Conservation (phyloP, 352 stramenopile genomes). For the Thalassiosira livingstoniorum region DNA sequence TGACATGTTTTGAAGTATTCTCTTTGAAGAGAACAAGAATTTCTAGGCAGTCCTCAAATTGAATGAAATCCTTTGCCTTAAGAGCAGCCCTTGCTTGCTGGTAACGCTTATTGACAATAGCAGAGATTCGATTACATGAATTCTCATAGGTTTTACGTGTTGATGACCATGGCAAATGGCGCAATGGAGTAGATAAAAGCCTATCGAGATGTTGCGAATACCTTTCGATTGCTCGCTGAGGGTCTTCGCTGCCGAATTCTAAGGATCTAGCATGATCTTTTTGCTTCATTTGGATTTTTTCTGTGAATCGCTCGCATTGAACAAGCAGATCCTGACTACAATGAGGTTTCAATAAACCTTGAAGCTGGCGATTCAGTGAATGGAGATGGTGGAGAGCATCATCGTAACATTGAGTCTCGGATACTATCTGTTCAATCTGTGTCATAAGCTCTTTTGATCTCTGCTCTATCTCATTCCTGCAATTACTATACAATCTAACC, state of each 20-base stretch:
- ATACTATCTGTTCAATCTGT: conserved; percentile 14
- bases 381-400: conserved; percentile 54
- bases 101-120: conserved; percentile 34
- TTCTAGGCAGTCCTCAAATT: conserved; percentile 59
- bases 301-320: conserved; percentile 45
- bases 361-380: conserved; percentile 45
- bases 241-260: conserved; percentile 51
- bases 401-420: conserved; percentile 50
- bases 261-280: conserved; percentile 47
- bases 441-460: conserved; percentile 22
- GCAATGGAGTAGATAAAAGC: too few relatives aligned
- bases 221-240: too few relatives aligned
- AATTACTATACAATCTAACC: conserved; percentile 28
- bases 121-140: conserved; percentile 19
- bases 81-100: conserved; percentile 32
- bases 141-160: conserved; percentile 53
- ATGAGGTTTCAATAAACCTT: conserved; percentile 45
- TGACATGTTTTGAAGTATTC: conserved; percentile 48
- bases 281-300: conserved; percentile 40
- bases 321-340: conserved; percentile 24
- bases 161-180: conserved; percentile 1
- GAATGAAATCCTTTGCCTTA: conserved; percentile 46
- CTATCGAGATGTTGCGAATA: too few relatives aligned
- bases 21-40: conserved; percentile 54
- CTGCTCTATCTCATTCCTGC: conserved; percentile 8